Evolutionary conservation across 179 eudicot genomes (phyloP).

Genomic region (Beta lomatogona): DNA sequence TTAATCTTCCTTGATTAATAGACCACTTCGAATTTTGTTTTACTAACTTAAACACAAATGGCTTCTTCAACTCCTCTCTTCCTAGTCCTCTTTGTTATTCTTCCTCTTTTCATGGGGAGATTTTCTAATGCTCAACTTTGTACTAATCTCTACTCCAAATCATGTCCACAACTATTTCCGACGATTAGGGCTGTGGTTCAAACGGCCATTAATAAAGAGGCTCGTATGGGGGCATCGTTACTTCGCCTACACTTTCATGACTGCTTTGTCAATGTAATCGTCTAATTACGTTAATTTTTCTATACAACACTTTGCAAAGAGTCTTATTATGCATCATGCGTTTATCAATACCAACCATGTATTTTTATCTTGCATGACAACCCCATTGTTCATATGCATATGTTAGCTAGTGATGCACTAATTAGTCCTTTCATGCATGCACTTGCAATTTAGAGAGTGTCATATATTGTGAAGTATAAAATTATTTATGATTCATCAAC

Average conservation of each 20-base stretch:
- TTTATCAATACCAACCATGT: neutral
- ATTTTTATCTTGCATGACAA: neutral
- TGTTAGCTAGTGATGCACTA: neutral
- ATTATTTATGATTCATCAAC: no score
- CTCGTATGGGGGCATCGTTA: constrained; percentile 90
- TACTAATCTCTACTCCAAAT: constrained; percentile 45
- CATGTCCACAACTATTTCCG: constrained; percentile 60
- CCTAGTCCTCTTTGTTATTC: constrained; percentile 14
- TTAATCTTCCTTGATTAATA: neutral
- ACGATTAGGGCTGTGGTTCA: constrained; percentile 49
- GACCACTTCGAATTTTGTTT: neutral
- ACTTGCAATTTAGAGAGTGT: neutral
- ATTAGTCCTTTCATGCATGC: neutral
- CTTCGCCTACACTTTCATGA: constrained; percentile 86
- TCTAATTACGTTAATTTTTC: neutral
- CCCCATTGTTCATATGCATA: neutral
- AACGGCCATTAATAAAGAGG: constrained; percentile 57
- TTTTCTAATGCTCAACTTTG: constrained; percentile 61
- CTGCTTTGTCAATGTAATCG: constrained; percentile 77
- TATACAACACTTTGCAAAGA: neutral
- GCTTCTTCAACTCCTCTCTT: constrained; percentile 9
- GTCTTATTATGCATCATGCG: neutral
- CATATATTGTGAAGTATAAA: no score
- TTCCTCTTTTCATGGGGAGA: constrained; percentile 45
- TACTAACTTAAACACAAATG: neutral